Evolutionary conservation across 495 filamentous ascomycete species (phyloP).

Genomic region (Ascodesmis nigricans): DNA sequence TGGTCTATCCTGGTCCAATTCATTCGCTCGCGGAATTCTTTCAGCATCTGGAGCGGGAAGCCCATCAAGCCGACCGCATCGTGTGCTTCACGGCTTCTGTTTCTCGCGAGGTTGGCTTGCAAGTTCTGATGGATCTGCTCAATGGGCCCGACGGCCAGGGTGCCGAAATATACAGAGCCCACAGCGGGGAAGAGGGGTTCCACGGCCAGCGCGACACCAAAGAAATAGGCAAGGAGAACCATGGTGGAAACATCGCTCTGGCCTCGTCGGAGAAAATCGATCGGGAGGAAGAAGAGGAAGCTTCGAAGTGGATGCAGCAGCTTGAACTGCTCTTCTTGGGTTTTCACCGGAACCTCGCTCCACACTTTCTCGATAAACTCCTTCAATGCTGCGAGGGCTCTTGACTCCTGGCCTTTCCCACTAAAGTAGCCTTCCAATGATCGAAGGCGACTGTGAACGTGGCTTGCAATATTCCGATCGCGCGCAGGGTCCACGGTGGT

Average conservation of each 20-base stretch:
- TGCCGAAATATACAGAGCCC: constrained; percentile 66
- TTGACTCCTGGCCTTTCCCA: constrained; percentile 49
- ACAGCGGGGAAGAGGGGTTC: constrained; percentile 83
- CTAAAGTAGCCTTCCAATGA: constrained; percentile 47
- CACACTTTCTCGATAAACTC: constrained; percentile 61
- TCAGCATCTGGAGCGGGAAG: constrained; percentile 38
- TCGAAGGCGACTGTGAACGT: constrained; percentile 45
- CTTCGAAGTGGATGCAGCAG: constrained; percentile 63
- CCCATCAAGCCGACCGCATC: constrained; percentile 36
- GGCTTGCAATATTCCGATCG: constrained; percentile 43
- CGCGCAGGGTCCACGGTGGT: constrained; percentile 27
- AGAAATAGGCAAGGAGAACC: constrained; percentile 75
- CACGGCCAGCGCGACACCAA: constrained; percentile 62
- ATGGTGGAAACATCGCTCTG: constrained; percentile 40
- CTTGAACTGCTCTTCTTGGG: constrained; percentile 64
- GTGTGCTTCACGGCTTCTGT: constrained; percentile 26
- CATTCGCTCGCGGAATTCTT: constrained; percentile 38
- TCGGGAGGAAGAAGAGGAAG: constrained; percentile 91
- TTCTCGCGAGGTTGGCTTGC: constrained; percentile 27
- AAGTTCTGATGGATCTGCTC: constrained; percentile 54
- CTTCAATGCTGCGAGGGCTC: constrained; percentile 54
- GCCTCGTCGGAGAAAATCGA: constrained; percentile 38
- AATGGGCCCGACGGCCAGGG: constrained; percentile 48
- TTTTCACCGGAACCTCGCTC: constrained; percentile 46
- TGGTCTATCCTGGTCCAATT: too few relatives aligned